phyloP scores from a whole-genome alignment of 1,284 basidiomycete genomes.

The Laetiporus sulphureus region DNA sequence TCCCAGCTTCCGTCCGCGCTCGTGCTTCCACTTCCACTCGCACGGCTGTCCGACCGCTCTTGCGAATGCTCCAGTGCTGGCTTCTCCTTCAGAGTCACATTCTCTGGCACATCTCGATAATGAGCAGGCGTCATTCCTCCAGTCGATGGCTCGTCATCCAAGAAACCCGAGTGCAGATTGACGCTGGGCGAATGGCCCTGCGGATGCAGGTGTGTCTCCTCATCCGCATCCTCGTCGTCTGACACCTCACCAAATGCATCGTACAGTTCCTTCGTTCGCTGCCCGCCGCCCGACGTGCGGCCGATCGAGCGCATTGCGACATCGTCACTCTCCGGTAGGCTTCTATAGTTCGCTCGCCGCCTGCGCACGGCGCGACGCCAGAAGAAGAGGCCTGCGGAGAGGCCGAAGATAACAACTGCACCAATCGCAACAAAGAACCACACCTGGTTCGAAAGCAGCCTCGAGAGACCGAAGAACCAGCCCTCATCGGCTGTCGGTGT shows the following conservation, averaged over 20 bases:
- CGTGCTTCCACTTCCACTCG: slow-evolving; percentile 42
- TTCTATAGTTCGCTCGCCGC: slow-evolving; percentile 59
- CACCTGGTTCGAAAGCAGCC: slow-evolving; percentile 66
- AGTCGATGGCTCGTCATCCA: slow-evolving; percentile 51
- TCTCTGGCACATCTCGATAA: slow-evolving; percentile 57
- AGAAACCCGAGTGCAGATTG: slow-evolving; percentile 52
- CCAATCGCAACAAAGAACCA: slow-evolving; percentile 83
- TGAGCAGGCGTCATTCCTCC: slow-evolving; percentile 27
- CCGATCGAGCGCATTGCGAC: slow-evolving; percentile 63
- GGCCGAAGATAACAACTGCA: slow-evolving; percentile 64
- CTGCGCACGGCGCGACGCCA: slow-evolving; percentile 54
- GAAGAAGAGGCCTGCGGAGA: slow-evolving; percentile 61
- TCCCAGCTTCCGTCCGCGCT: slow-evolving; percentile 68
- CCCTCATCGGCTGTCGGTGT: slow-evolving; percentile 73
- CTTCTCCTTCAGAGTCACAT: not conserved
- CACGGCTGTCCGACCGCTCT: slow-evolving; percentile 30
- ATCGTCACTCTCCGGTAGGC: slow-evolving; percentile 63
- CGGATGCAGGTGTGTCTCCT: slow-evolving; percentile 47
- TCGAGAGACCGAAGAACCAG: slow-evolving; percentile 81
- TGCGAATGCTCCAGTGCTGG: slow-evolving; percentile 14
- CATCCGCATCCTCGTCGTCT: slow-evolving; percentile 68
- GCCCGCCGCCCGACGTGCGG: slow-evolving; percentile 26
- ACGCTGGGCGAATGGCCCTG: slow-evolving; percentile 22
- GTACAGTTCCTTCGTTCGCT: slow-evolving; percentile 77
- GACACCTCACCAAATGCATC: slow-evolving; percentile 87